Evolutionary conservation across 768 basidiomycete genomes (phyloP), one percentile per base, ranked within the genome.

Genomic region (Filobasidium floriforme): DNA sequence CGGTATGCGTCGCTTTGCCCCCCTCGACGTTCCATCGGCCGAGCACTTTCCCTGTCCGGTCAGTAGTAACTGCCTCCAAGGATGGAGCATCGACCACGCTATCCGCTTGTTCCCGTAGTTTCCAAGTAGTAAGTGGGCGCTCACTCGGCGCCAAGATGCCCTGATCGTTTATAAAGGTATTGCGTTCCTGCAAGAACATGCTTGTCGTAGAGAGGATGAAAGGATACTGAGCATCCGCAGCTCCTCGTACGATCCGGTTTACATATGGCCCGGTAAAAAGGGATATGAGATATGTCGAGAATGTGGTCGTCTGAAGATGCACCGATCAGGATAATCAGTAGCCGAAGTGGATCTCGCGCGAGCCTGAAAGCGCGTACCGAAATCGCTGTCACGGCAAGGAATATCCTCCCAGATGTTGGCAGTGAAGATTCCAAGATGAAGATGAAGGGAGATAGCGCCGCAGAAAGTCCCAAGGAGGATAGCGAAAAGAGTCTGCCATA

Each of bases 371-470:
- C 24, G 44, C 80, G 80, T 83, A 37, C 91, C 89, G 79, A 92
- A 90, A 92, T 70, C 2, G 90, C 90, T 9, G 87, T 86, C 11
- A 80, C 80, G 0, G 87, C 88, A 40, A 93, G 81, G 15, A 84
- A 85, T 28, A 84, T 73, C 24, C 90, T 85, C 0, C 88, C 91
- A 19, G 82, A 81, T 46, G 83, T 71, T 0, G 91, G 89, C 7
- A 92, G 82, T 26, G 83, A 83, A 5, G 89, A 87, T 67, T 92
- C 89, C 70, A 92, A 82, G 61, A 89, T 74, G 77, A 92, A 88
- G 68, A 92, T 85, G 79, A 92, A 86, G 0, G 91, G 91, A 1
- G 88, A 81, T 71, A 92, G 81, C 4, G 84, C 82, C 66, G 82
- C 79, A 11, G 89, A 87, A 59, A 90, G 82, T 1, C 82, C 82